These are phyloP conservation scores for Paramecium biaurelia DNA, from an alignment of 73 alveolate species.

Conservation along the genomic window DNA sequence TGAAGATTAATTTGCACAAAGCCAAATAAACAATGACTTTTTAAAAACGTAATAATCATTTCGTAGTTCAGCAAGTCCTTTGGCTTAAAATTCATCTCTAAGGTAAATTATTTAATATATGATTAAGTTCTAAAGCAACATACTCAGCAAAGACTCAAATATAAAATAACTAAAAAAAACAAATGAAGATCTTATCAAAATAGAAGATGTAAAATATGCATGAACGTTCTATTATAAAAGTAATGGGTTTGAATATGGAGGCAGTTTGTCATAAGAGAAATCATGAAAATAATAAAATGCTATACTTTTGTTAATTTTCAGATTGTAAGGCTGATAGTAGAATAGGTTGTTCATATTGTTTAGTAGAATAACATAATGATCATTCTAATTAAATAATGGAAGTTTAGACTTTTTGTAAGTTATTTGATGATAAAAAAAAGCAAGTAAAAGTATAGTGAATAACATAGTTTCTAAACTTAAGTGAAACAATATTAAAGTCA, in stretches of 20 bases:
- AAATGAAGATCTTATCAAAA: background rate
- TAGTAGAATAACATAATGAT: constrained; percentile 25
- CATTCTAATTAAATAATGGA: constrained; percentile 2
- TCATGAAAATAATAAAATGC: constrained; percentile 23
- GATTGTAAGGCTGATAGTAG: constrained; percentile 7
- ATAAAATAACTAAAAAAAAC: background rate
- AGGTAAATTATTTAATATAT: background rate
- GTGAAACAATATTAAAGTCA: background rate
- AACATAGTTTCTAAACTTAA: background rate
- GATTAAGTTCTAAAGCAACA: background rate
- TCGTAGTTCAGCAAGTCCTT: background rate
- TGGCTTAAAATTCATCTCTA: background rate
- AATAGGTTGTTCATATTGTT: constrained; percentile 44
- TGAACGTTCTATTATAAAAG: background rate
- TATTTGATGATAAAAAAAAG: constrained; percentile 3
- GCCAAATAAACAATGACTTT: background rate
- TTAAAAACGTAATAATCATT: background rate
- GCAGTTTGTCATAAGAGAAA: background rate
- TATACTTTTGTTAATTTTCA: background rate
- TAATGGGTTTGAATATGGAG: constrained; percentile 8
- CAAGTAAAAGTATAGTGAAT: background rate
- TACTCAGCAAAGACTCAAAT: background rate
- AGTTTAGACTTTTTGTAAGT: background rate
- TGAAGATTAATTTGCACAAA: background rate
- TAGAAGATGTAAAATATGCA: background rate